A percentile compares a stretch with the other conserved stretches of the same genome.
These are phyloP conservation scores for Xylaria sp. DNA, from an alignment of 2,329 filamentous ascomycete genomes.

Conservation along the genomic window DNA sequence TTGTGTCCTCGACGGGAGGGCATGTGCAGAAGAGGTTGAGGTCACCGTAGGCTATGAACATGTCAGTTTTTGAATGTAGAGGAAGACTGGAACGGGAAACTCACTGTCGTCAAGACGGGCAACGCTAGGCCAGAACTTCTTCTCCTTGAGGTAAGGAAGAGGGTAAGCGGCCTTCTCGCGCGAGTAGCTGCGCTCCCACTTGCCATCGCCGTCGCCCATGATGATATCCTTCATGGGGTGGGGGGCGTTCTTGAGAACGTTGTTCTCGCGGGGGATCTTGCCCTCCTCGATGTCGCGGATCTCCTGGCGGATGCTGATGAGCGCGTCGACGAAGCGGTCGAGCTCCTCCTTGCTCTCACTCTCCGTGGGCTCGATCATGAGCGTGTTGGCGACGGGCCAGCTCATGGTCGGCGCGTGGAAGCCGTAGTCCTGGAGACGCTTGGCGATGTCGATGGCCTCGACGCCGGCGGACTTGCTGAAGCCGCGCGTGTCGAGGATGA, in stretches of 20 bases:
- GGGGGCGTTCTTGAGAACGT: constrained; percentile 84
- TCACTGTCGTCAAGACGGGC: constrained; percentile 82
- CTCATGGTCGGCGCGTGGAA: constrained; percentile 98
- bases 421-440: constrained; percentile 93
- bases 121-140: constrained; percentile 96
- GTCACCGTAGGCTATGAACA: constrained; percentile 71
- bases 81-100: constrained; percentile 32
- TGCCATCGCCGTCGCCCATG: constrained; percentile 45
- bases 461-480: constrained; percentile 80
- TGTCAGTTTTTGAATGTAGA: neutral
- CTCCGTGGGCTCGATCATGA: constrained; percentile 98
- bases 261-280: constrained; percentile 65
- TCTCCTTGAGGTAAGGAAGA: constrained; percentile 74
- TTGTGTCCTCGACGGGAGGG: constrained; percentile 68
- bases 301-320: constrained; percentile 80
- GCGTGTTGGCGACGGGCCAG: constrained; percentile 89
- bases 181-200: constrained; percentile 80
- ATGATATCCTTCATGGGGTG: constrained; percentile 81
- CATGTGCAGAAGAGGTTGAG: constrained; percentile 94
- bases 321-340: constrained; percentile 85
- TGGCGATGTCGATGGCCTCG: constrained; percentile 92
- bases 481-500: constrained; percentile 82
- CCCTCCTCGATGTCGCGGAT: constrained; percentile 81
- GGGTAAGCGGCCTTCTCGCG: constrained; percentile 85
- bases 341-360: constrained; percentile 88